Evolutionary conservation across 495 filamentous ascomycete species (phyloP).

Genomic region (Eremomyces bilateralis): DNA sequence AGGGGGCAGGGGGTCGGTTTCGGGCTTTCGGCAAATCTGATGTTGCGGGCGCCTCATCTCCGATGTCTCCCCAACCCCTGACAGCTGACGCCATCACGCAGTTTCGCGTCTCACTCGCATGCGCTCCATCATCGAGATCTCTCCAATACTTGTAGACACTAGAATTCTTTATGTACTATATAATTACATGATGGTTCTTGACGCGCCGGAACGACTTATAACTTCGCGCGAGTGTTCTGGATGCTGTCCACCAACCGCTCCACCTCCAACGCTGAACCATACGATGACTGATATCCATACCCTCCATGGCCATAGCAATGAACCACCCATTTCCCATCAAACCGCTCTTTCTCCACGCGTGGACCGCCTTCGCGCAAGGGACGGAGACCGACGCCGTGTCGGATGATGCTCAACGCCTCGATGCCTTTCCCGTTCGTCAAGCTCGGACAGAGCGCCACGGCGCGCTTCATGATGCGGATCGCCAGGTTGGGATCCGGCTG

Average conservation of each 20-base stretch:
- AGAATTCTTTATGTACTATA: too few species aligned
- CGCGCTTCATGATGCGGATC: conserved; percentile 71
- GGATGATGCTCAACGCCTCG: conserved; percentile 62
- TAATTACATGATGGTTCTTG: too few species aligned
- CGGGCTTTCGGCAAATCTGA: too few species aligned
- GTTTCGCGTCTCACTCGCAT: too few species aligned
- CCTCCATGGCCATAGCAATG: conserved; percentile 96
- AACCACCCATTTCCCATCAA: conserved; percentile 52
- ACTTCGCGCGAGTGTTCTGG: conserved; percentile 16
- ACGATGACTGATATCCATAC: conserved; percentile 73
- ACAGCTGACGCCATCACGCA: too few species aligned
- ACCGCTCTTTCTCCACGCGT: conserved; percentile 62
- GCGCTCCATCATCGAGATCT: too few species aligned
- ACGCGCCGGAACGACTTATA: too few species aligned
- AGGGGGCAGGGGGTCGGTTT: too few species aligned
- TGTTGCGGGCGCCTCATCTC: too few species aligned
- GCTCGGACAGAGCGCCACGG: conserved; percentile 45
- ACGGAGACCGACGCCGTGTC: conserved; percentile 74
- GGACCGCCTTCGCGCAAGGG: conserved; percentile 55
- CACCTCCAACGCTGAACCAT: conserved; percentile 54
- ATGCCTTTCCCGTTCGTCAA: conserved; percentile 55
- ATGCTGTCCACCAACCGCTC: conserved; percentile 49
- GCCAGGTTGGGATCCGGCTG: conserved; percentile 65
- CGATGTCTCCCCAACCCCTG: too few species aligned
- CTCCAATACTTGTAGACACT: too few species aligned